Conservation (phyloP, 176 grass and related monocot genomes). For the Alopecurus myosuroides region DNA sequence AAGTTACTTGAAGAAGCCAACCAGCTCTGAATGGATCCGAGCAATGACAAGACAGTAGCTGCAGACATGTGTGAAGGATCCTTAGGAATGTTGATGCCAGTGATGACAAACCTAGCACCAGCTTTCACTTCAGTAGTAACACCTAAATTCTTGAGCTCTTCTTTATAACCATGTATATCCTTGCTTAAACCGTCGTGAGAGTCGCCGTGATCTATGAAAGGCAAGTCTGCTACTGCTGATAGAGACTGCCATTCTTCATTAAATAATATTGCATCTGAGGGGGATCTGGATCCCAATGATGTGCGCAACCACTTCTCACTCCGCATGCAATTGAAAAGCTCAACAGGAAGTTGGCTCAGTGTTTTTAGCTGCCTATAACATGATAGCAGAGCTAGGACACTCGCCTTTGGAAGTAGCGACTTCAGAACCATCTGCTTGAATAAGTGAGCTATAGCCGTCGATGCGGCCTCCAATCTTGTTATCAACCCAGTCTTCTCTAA, state of each 20-base stretch:
- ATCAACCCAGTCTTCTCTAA: constrained; percentile 41
- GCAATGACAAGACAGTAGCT: constrained; percentile 34
- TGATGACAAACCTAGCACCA: constrained; percentile 34
- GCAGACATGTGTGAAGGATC: constrained; percentile 26
- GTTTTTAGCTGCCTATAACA: constrained; percentile 26
- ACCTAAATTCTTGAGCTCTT: constrained; percentile 43
- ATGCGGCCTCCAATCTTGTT: constrained; percentile 26
- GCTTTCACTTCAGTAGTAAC: constrained; percentile 6
- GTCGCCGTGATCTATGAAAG: constrained; percentile 47
- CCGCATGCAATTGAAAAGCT: constrained; percentile 27
- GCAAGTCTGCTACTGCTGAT: constrained; percentile 35
- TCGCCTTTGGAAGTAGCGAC: constrained; percentile 20
- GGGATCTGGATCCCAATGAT: constrained; percentile 40
- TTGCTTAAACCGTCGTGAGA: constrained; percentile 11
- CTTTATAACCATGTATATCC: constrained; percentile 50
- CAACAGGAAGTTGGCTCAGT: neutral
- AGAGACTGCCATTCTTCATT: constrained; percentile 34
- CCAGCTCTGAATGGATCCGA: constrained; percentile 32
- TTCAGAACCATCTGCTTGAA: constrained; percentile 25
- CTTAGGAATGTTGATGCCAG: constrained; percentile 44
- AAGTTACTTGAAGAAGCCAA: neutral
- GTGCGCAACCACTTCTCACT: constrained; percentile 57
- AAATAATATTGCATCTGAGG: constrained; percentile 36
- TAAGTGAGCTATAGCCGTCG: constrained; percentile 12
- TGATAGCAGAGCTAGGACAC: constrained; percentile 37